Evolutionary conservation across 306 rosid species (phyloP), one percentile per base, ranked within the genome.

Genomic region (Datisca glomerata): DNA sequence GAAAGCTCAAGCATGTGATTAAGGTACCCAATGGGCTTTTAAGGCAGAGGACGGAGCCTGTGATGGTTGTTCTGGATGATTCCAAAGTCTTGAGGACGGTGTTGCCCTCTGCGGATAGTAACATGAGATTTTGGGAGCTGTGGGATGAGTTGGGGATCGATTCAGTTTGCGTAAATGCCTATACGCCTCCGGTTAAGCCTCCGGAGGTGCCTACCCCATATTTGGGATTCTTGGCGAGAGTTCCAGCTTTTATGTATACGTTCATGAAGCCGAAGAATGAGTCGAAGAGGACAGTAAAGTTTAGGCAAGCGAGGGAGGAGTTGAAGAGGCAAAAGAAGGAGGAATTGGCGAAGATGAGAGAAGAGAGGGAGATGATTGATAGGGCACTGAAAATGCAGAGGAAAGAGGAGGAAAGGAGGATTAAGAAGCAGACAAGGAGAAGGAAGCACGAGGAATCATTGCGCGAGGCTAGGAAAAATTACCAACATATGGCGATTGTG

Each of bases 11-110:
- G 56, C 97, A 89, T 34, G 65, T 89, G 7, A 74, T 89, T n/a
- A 89, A 74, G 57, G 71, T 67, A 4, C 31, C 54, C 50, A 45
- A 65, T 3, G 59, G 47, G 21, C 60, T 55, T 20, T 43, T 80
- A 70, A 70, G 73, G 58, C 51, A 49, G 22, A 45, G 51, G 6
- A 46, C 78, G 4, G 91, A 63, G 11, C 70, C 74, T 0, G 79
- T 89, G 13, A 49, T 89, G 19, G 86, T 74, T 3, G 93, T 89
- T 64, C 66, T 83, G 41, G 86, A 83, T 4, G 97, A 89, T 51
- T 74, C 81, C 10, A 72, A 77, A 42, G 97, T 89, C 21, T 6
- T 67, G 3, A 76, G 91, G 45, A 72, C 95, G 15, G 82, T 84
- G 44, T 44, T 89, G 43, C 95, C 97, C 2, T 68, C 93, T 4